Evolutionary conservation across 2,329 filamentous ascomycete genomes (phyloP), one percentile per base, ranked within the genome.

Genomic region (Rosellinia necatrix): DNA sequence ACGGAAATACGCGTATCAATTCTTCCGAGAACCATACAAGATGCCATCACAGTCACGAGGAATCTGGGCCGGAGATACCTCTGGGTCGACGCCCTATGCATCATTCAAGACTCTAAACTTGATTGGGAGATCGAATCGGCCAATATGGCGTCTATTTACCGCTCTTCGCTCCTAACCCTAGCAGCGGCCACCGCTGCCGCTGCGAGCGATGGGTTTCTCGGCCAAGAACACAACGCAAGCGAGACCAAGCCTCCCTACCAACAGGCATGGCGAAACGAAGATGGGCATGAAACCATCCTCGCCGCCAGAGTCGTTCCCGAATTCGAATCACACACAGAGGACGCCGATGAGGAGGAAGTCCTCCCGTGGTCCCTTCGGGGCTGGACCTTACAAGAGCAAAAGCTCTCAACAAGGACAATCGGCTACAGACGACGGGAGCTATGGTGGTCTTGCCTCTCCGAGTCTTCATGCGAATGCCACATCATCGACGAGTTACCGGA

Each of bases 51-150:
- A 10, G 22, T 29, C 13, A 22, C 19, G 4, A 24, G 22, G 12
- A 7, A 4, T 1, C n/a, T 48, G 12, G 9, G 21, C 3, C 3
- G 7, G 10, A 3, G 17, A 1, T 37, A 48, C 13, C 15, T 48
- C 30, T 48, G 44, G 44, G 19, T 48, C n/a, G 44, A 48, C 21
- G 44, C 44, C 6, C 8, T 48, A 19, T 48, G 44, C 21, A 48
- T 48, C 10, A 48, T 48, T 8, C 44, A 48, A 27, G 44, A 48
- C 22, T 24, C 19, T 13, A 48, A 19, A 8, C 10, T 1, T 6
- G 44, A 48, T 15, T 48, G 44, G 44, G 22, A 48, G 25, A 25
- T 44, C 10, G 42, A 44, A n/a, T 32, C 42, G 5, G 9, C 42
- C 4, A 44, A 29, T 6, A 44, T 44, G 42, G 42, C 25, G 3